Conservation (phyloP, 1,284 basidiomycete species). For the Ceratorhiza oryzae-sativae region DNA sequence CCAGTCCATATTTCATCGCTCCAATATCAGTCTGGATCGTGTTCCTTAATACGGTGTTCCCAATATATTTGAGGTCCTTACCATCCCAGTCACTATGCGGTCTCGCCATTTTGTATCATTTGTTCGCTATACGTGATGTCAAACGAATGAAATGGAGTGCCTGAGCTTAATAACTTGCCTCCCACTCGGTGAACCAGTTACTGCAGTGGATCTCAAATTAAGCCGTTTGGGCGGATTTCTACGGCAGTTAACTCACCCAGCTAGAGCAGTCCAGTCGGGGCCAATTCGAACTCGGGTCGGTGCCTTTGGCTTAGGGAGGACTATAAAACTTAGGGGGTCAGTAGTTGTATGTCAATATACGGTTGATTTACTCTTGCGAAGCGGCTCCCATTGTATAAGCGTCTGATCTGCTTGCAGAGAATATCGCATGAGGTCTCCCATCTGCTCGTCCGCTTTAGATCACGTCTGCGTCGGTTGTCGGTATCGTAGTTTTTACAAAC, state of each 20-base stretch:
- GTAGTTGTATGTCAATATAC: background rate
- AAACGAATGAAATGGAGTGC: background rate
- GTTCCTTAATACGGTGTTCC: background rate
- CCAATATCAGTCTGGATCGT: conserved; percentile 51
- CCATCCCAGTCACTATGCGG: conserved; percentile 55
- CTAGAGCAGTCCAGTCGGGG: conserved; percentile 56
- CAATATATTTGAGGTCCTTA: conserved; percentile 39
- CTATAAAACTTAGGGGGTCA: conserved; percentile 43
- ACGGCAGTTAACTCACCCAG: conserved; percentile 44
- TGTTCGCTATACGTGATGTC: conserved; percentile 47
- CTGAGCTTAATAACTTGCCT: conserved; percentile 41
- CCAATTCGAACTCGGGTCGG: conserved; percentile 55
- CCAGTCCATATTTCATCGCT: conserved; percentile 52
- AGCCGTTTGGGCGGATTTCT: no score
- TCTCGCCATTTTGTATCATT: conserved; percentile 54
- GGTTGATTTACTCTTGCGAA: conserved; percentile 48
- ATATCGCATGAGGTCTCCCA: conserved; percentile 56
- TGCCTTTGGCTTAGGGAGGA: conserved; percentile 52
- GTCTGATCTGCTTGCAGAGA: conserved; percentile 54
- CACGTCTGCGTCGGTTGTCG: background rate
- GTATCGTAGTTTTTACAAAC: no score
- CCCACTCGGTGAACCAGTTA: conserved; percentile 58
- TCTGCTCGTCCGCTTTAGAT: conserved; percentile 53
- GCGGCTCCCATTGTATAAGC: conserved; percentile 56
- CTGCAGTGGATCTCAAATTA: background rate